Percentiles rank a stretch among this genome's conserved stretches.
These are phyloP conservation scores for Diplotaxis tenuifolia DNA, from an alignment of 345 rosid species.

Conservation along the genomic window DNA sequence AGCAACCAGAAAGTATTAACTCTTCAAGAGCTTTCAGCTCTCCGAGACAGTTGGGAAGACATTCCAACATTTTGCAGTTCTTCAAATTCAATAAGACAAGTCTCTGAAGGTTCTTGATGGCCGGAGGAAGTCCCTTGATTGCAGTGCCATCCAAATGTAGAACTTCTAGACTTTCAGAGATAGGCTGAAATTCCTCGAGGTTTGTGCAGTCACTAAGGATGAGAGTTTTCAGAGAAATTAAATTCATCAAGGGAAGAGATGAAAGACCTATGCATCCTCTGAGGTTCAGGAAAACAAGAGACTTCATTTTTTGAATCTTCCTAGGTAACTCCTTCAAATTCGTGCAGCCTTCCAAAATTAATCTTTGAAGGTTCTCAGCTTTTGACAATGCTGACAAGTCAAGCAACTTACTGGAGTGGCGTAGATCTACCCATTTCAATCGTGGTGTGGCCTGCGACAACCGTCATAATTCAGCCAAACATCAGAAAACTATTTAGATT, in stretches of 20 bases:
- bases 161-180: neutral
- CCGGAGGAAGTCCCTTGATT: conserved; percentile 5
- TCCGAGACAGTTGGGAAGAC: neutral
- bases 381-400: neutral
- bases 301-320: neutral
- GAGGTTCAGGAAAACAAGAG: neutral
- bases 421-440: conserved; percentile 5
- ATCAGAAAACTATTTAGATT: neutral
- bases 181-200: neutral
- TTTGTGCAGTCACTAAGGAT: neutral
- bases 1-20: conserved; percentile 6
- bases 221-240: neutral
- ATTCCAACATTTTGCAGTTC: neutral
- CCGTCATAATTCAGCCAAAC: neutral
- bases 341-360: conserved; percentile 10
- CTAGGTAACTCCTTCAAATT: neutral
- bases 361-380: neutral
- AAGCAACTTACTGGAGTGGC: neutral
- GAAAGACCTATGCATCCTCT: conserved; percentile 2
- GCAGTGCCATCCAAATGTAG: conserved; percentile 15
- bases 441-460: neutral
- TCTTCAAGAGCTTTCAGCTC: neutral
- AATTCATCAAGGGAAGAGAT: neutral
- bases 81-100: neutral
- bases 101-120: neutral